Percentiles rank a stretch among this genome's conserved stretches.
Evolutionary conservation across 129 eudicot species (phyloP).

Genomic region (Lactuca sativa): DNA sequence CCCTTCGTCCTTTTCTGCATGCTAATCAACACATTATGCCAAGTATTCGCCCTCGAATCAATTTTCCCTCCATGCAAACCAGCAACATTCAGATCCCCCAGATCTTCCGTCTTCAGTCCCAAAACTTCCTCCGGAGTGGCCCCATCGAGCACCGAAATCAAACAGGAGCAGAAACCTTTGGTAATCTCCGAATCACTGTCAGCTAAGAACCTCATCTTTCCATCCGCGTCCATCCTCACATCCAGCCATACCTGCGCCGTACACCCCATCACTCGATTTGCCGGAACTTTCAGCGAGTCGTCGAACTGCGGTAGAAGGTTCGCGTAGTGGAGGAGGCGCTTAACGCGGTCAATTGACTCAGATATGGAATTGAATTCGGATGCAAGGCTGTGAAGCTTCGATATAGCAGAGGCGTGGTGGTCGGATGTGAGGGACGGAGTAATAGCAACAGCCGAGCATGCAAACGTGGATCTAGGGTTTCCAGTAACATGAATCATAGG

Average conservation of each 20-base stretch:
- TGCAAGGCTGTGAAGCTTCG: slow-evolving; percentile 48
- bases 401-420: slow-evolving; percentile 19
- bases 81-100: slow-evolving; percentile 53
- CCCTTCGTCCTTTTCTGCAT: slow-evolving; percentile 93
- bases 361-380: slow-evolving; percentile 51
- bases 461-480: slow-evolving; percentile 19
- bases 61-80: slow-evolving; percentile 45
- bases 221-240: slow-evolving; percentile 45
- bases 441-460: slow-evolving; percentile 42
- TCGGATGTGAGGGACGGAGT: slow-evolving; percentile 41
- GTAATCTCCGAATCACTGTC: slow-evolving; percentile 93
- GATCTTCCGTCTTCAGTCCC: slow-evolving; percentile 66
- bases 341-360: slow-evolving; percentile 69
- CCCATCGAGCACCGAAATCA: slow-evolving; percentile 76
- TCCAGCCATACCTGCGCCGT: slow-evolving; percentile 91
- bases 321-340: slow-evolving; percentile 54
- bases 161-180: slow-evolving; percentile 71
- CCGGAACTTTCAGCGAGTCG: slow-evolving; percentile 32
- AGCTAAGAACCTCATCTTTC: slow-evolving; percentile 57
- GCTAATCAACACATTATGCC: slow-evolving; percentile 92
- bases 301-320: slow-evolving; percentile 32
- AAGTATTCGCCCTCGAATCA: slow-evolving; percentile 73
- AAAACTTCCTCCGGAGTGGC: slow-evolving; percentile 82
- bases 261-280: slow-evolving; percentile 91
- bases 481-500: background rate